Conservation (phyloP, 148 eudicot genomes). For the Persicaria maculosa region DNA sequence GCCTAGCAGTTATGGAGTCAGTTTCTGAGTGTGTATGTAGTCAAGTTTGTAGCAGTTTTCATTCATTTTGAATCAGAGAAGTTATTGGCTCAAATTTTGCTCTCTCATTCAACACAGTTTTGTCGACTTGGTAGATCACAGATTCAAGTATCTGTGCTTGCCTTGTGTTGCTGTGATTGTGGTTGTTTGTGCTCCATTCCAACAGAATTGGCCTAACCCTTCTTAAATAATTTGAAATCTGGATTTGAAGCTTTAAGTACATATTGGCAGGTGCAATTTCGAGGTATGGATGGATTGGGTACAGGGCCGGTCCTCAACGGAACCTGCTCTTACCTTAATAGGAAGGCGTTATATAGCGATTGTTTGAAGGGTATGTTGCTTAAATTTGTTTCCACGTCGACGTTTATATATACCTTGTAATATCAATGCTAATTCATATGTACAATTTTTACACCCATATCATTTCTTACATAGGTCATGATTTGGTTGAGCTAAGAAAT, state of each 20-base stretch:
- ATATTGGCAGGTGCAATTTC: constrained; percentile 25
- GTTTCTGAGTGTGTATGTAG: too few relatives aligned
- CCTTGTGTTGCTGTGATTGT: too few relatives aligned
- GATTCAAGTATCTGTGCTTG: too few relatives aligned
- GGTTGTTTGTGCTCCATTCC: too few relatives aligned
- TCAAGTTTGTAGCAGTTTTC: too few relatives aligned
- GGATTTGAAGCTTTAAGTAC: not conserved
- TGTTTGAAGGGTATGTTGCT: constrained; percentile 11
- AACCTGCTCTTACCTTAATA: constrained; percentile 53
- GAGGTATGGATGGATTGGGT: constrained; percentile 48
- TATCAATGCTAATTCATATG: not conserved
- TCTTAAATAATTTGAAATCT: not conserved
- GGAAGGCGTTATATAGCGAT: constrained; percentile 40
- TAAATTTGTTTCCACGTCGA: not conserved
- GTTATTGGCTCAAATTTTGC: too few relatives aligned
- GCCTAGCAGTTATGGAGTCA: too few relatives aligned
- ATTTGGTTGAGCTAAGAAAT: not conserved
- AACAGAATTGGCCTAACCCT: not conserved
- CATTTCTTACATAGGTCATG: not conserved
- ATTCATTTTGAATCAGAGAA: too few relatives aligned
- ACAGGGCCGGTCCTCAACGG: constrained; percentile 49
- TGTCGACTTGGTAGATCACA: too few relatives aligned
- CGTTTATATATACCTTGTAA: too few relatives aligned
- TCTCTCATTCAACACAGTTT: too few relatives aligned
- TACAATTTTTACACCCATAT: not conserved